Base-by-base conservation (phyloP, 2,329 filamentous ascomycete genomes). In the Aspergillus piperis region DNA sequence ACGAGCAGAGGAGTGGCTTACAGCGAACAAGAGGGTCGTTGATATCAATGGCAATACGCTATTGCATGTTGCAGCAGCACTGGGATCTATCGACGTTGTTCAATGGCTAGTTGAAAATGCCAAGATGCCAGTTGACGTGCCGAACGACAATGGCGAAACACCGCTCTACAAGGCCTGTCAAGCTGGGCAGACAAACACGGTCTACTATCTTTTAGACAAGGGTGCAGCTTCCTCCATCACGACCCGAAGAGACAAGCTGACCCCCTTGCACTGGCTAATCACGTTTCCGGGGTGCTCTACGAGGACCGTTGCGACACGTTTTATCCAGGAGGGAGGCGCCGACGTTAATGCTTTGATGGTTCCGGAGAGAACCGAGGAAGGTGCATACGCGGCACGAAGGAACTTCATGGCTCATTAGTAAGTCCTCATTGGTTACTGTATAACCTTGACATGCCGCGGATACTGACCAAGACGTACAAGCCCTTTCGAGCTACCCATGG, bases 111-210 rank as follows among this genome's bases (percentile, higher is more conserved):
- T 72, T 10, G 62, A 70, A 11, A 54, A 63, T 8, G 53, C 41
- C 11, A 41, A 59, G 1, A 47, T 67, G 8, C n/a, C 59, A 21
- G 58, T 68, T 2, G 55, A 72, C 47, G 53, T 64, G n/a, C 42
- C 64, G 39, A 71, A 71, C 50, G 67, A 71, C 13, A 68, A 71
- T 54, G 58, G 48, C 4, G 69, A 71, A 38, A 71, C 70, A 7
- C 64, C 69, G 13, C 56, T 72, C 7, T 71, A 71, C 53, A 71
- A 69, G 36, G 70, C 70, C 8, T 71, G 64, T 27, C 69, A 72
- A 50, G 70, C 69, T 5, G 70, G 69, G 8, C 70, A 71, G 53
- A 54, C 61, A 6, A 38, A 65, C 2, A 61, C 68, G n/a, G 64
- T 72, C 39, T 47, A 68, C 15, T 59, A 64, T 27, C 62, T 71